Evolutionary conservation across 2,329 filamentous ascomycete genomes (phyloP).

Genomic region (Cordyceps javanica): DNA sequence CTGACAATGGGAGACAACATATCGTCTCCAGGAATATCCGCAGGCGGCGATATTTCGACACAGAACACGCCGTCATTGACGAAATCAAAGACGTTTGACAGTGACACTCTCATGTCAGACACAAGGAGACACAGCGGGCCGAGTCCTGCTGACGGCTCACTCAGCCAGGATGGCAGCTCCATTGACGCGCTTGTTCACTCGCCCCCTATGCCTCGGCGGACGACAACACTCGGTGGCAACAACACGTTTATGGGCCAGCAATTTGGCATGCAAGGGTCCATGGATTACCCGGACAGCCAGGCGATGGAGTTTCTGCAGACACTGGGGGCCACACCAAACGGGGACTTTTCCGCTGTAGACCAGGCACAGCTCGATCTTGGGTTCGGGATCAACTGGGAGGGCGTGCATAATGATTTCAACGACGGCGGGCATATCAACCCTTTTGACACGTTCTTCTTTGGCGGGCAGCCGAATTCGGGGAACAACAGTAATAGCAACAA

Average conservation of each 20-base stretch:
- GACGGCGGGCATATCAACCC: constrained; percentile 57
- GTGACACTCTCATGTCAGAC: constrained; percentile 27
- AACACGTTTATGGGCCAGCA: constrained; percentile 28
- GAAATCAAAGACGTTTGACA: constrained; percentile 31
- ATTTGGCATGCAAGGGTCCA: constrained; percentile 28
- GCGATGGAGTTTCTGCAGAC: constrained; percentile 45
- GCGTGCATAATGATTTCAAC: constrained; percentile 56
- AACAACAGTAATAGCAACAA: constrained; percentile 5
- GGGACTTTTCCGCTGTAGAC: constrained; percentile 29
- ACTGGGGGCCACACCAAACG: constrained; percentile 30
- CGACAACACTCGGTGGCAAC: constrained; percentile 26
- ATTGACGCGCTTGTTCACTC: constrained; percentile 41
- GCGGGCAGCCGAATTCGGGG: constrained; percentile 29
- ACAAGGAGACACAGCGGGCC: constrained; percentile 23
- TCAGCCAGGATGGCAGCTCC: constrained; percentile 25
- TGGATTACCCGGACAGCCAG: constrained; percentile 43
- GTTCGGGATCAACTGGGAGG: constrained; percentile 60
- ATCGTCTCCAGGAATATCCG: constrained; percentile 35
- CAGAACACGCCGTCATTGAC: constrained; percentile 34
- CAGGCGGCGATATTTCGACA: constrained; percentile 30
- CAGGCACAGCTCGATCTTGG: constrained; percentile 56
- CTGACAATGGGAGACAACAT: constrained; percentile 32
- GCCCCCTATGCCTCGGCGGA: constrained; percentile 32
- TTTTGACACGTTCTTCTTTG: constrained; percentile 70
- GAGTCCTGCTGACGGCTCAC: constrained; percentile 24